These are phyloP conservation scores for Acrodontium crateriforme DNA, from an alignment of 2,329 filamentous ascomycete species.

Conservation along the genomic window DNA sequence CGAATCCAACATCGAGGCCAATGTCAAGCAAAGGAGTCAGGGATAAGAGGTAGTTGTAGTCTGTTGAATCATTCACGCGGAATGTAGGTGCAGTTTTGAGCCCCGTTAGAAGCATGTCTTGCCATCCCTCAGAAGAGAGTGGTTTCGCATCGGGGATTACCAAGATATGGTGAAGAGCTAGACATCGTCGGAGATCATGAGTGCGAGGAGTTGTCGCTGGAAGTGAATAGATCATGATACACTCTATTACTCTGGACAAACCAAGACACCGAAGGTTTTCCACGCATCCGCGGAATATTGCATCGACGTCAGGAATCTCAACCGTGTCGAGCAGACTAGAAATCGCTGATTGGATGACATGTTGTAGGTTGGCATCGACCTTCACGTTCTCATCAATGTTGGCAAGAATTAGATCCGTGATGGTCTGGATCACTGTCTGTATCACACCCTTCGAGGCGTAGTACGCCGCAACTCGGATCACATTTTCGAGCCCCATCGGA, in stretches of 20 bases:
- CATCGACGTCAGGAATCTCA: conserved; percentile 4
- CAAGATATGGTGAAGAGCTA: conserved; percentile 53
- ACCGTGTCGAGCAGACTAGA: conserved; percentile 9
- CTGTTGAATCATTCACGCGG: conserved; percentile 38
- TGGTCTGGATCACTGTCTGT: conserved; percentile 3
- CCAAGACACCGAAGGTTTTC: conserved; percentile 4
- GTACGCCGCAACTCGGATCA: conserved; percentile 40
- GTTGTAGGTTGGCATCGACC: conserved; percentile 6
- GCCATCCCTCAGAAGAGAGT: conserved; percentile 7
- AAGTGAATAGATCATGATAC: conserved; percentile 45
- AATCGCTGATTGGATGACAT: conserved; percentile 12
- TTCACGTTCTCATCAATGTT: conserved; percentile 15
- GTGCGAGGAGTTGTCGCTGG: conserved; percentile 37
- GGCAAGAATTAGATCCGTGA: conserved; percentile 15
- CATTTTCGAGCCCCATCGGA: conserved; percentile 26
- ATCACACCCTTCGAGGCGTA: conserved; percentile 1
- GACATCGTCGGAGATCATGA: conserved; percentile 49
- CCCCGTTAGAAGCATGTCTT: conserved; percentile 12
- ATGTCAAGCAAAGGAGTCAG: conserved; percentile 33
- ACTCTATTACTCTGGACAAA: conserved; percentile 29
- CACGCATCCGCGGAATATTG: neutral
- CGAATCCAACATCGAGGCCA: conserved; percentile 1
- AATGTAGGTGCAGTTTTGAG: conserved; percentile 32
- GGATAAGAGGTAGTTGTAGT: conserved; percentile 57
- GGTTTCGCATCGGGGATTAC: conserved; percentile 3